Evolutionary conservation across 305 asterid species (phyloP).

Genomic region (Solanum chacoense): DNA sequence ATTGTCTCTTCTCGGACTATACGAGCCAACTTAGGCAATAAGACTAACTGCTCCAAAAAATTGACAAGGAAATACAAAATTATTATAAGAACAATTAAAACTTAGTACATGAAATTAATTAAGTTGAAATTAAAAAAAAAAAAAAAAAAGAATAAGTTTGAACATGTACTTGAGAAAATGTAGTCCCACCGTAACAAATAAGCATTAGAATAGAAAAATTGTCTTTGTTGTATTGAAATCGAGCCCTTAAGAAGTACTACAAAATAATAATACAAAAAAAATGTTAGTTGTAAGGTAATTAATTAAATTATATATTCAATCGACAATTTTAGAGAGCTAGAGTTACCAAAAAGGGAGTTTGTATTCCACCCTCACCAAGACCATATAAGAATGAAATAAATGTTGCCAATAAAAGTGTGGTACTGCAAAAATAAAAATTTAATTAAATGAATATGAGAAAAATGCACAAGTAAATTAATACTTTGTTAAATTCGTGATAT

Average conservation of each 20-base stretch:
- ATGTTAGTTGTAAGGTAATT: neutral
- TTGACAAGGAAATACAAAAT: neutral
- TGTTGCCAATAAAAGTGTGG: conserved; percentile 1
- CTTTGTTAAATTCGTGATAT: neutral
- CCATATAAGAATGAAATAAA: conserved; percentile 6
- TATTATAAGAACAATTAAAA: neutral
- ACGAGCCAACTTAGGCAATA: neutral
- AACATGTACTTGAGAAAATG: conserved; percentile 3
- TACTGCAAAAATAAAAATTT: neutral
- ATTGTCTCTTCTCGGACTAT: neutral
- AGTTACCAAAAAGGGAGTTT: conserved; percentile 1
- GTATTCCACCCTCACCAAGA: conserved; percentile 7
- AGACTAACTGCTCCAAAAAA: neutral
- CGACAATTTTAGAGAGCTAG: neutral
- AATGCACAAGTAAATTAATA: neutral
- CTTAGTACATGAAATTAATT: neutral
- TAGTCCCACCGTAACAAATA: neutral
- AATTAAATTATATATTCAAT: neutral
- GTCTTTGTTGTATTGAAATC: conserved; percentile 7
- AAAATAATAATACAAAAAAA: neutral
- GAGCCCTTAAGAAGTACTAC: conserved; percentile 9
- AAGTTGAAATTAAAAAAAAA: neutral
- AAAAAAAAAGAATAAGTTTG: neutral
- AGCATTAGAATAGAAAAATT: conserved; percentile 1
- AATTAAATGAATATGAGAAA: neutral